Evolutionary conservation across 2,329 filamentous ascomycete species (phyloP).

Genomic region (Mycosphaerella arachidis): DNA sequence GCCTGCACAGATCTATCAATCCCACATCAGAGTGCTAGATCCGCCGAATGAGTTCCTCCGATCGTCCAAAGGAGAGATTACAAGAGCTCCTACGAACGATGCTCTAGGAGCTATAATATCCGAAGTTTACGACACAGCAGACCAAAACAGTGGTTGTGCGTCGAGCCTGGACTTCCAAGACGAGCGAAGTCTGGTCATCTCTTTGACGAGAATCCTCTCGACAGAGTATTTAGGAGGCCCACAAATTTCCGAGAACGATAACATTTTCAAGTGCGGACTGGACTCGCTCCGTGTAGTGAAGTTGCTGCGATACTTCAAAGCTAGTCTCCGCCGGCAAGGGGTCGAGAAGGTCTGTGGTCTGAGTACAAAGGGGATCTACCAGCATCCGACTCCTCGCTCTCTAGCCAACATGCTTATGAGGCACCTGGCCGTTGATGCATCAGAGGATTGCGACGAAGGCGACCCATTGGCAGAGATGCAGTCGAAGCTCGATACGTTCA

Average conservation of each 20-base stretch:
- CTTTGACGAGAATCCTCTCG: constrained; percentile 1
- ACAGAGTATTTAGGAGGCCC: not conserved
- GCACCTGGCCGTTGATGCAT: not conserved
- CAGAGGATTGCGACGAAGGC: not conserved
- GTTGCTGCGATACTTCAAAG: not conserved
- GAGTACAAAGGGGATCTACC: not conserved
- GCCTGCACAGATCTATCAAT: constrained; percentile 42
- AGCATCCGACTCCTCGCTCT: not conserved
- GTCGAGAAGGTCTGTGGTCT: not conserved
- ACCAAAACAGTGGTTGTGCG: not conserved
- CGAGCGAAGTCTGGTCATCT: not conserved
- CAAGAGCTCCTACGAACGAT: constrained; percentile 7
- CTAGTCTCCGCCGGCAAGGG: not conserved
- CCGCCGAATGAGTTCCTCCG: constrained; percentile 6
- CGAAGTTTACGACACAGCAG: not conserved
- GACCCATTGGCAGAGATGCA: not conserved
- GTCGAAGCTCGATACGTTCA: not conserved
- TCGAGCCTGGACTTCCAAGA: not conserved
- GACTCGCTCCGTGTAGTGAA: constrained; percentile 14
- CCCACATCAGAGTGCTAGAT: constrained; percentile 38
- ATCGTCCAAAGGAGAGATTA: constrained; percentile 14
- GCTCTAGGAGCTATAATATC: not conserved
- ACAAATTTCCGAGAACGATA: not conserved
- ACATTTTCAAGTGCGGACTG: not conserved
- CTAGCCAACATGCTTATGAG: not conserved